Conservation (phyloP, 768 basidiomycete species). For the Lactarius evosmus region DNA sequence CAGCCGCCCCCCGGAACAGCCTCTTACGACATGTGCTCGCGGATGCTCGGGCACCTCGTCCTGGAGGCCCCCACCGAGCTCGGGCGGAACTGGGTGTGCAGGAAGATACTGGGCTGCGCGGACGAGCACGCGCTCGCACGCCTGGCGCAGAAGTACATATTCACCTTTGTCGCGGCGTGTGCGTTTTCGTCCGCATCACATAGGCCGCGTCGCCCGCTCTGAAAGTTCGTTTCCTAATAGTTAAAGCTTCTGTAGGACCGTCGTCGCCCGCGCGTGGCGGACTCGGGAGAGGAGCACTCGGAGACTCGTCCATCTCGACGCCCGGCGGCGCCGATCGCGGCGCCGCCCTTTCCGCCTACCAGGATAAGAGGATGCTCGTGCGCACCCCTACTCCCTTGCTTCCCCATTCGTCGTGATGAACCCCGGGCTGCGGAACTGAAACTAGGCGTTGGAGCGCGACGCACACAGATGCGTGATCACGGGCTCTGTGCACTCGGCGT, state of each 20-base stretch:
- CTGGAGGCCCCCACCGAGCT: conserved; percentile 21
- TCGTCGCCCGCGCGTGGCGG: not conserved
- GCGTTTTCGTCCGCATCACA: conserved; percentile 12
- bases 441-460: conserved; percentile 20
- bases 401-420: not conserved
- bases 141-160: conserved; percentile 25
- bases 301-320: conserved; percentile 8
- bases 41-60: conserved; percentile 22
- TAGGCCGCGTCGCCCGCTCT: conserved; percentile 1
- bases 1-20: conserved; percentile 15
- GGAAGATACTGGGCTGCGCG: conserved; percentile 20
- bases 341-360: not conserved
- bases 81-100: conserved; percentile 24
- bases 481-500: not conserved
- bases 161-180: conserved; percentile 23
- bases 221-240: conserved; percentile 11
- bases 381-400: not conserved
- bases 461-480: conserved; percentile 18
- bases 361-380: conserved; percentile 14
- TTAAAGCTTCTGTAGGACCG: conserved; percentile 21
- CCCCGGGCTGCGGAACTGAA: not conserved
- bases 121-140: conserved; percentile 24
- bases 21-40: conserved; percentile 25
- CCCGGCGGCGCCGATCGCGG: not conserved
- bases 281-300: not conserved